Conservation (phyloP, 2,329 filamentous ascomycete genomes). For the Fusarium abutilonis region DNA sequence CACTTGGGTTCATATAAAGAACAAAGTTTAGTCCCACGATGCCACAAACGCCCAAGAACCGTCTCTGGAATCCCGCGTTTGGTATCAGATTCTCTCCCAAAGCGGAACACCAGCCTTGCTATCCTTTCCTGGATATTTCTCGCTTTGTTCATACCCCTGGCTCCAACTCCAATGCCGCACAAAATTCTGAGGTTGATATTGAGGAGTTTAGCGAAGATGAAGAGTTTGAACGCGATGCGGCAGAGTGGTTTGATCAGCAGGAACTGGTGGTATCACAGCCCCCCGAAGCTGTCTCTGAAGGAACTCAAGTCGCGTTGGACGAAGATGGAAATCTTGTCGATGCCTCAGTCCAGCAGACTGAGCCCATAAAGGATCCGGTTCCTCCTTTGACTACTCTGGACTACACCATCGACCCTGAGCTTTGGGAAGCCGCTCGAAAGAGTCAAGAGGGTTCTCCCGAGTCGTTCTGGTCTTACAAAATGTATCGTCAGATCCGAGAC, state of each 20-base stretch:
- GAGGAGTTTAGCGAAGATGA: slow-evolving; percentile 41
- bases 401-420: slow-evolving; percentile 47
- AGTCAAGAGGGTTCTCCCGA: slow-evolving; percentile 55
- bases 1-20: background rate
- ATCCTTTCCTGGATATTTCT: slow-evolving; percentile 42
- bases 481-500: slow-evolving; percentile 67
- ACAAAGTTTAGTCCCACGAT: slow-evolving; percentile 31
- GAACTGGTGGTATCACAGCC: slow-evolving; percentile 18
- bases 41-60: slow-evolving; percentile 29
- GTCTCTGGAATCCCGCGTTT: slow-evolving; percentile 46
- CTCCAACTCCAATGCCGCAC: background rate
- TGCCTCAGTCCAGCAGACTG: slow-evolving; percentile 7
- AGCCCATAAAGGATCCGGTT: background rate
- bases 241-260: slow-evolving; percentile 44
- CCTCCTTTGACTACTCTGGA: slow-evolving; percentile 45
- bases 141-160: slow-evolving; percentile 43
- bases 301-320: slow-evolving; percentile 2
- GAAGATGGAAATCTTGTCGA: slow-evolving; percentile 13
- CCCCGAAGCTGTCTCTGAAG: slow-evolving; percentile 11
- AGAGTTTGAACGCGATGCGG: slow-evolving; percentile 40
- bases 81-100: slow-evolving; percentile 48
- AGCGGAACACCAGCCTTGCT: slow-evolving; percentile 32
- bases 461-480: slow-evolving; percentile 74
- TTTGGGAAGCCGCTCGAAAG: slow-evolving; percentile 56
- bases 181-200: slow-evolving; percentile 1